Base-by-base conservation (phyloP, 176 grass and related monocot species). In the Aegilops longissima region DNA sequence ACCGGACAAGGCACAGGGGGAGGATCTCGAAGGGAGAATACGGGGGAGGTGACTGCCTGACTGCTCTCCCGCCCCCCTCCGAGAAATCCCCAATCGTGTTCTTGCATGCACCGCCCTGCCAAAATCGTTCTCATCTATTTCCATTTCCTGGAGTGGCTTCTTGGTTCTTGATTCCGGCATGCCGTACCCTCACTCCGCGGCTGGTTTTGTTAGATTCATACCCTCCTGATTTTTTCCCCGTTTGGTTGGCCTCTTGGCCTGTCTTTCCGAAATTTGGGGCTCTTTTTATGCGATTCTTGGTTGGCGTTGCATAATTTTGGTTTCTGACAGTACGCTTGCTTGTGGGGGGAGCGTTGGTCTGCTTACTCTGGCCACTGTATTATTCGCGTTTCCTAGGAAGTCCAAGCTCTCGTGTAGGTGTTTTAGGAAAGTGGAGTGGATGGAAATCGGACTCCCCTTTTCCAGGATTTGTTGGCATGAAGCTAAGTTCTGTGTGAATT, bases 71-170 rank as follows among this genome's bases (percentile, higher is more conserved):
- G 40, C 47, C 65, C 73, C 51, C 80, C 27, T 20, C 35, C 5
- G 39, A 83, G 27, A 77, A 90, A 82, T 86, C 78, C 79, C 74
- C n/a, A 86, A 78, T 83, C 70, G 3, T 34, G 72, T 86, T 86
- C 79, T 86, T 90, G 51, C n/a, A 76, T 86, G 75, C 31, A 17
- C 73, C 36, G 45, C 58, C 6, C 65, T 54, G 34, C 4, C 33
- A 20, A 65, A 65, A 34, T 82, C 49, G 21, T 70, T 31, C 31
- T 40, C 16, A 38, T 78, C 80, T 73, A 25, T 63, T 86, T 40
- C 31, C 40, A n/a, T 62, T 65, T 78, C 31, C 29, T 39, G 64
- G 88, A 44, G 83, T 77, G 51, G 29, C 23, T 73, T 72, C 65
- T 61, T 64, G 42, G 73, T 58, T 90, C 34, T 69, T 78, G 66